A percentile compares a stretch with the other conserved stretches of the same genome.
phyloP scores from a whole-genome alignment of 345 rosid genomes.

The Nephelium lappaceum region DNA sequence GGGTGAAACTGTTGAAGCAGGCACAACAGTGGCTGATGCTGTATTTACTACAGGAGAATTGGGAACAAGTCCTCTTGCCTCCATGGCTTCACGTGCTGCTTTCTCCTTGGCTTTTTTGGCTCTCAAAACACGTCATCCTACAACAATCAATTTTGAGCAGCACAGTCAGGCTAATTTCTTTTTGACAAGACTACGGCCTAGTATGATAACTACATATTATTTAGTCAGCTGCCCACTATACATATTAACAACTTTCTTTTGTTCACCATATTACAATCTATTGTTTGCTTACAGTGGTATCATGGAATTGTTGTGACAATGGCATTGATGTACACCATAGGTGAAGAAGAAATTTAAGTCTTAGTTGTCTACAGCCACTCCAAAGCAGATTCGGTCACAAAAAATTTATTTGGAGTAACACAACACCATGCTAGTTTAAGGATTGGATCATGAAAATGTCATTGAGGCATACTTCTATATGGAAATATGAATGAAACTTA shows the following conservation, averaged over 20 bases:
- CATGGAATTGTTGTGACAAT: not conserved
- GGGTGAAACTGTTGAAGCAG: slow-evolving; percentile 24
- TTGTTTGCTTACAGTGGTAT: not conserved
- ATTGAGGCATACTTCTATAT: not conserved
- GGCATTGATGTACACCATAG: not conserved
- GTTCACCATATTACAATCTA: not conserved
- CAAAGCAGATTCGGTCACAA: too few species aligned
- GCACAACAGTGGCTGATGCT: slow-evolving; percentile 18
- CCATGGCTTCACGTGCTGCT: slow-evolving; percentile 78
- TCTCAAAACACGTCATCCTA: slow-evolving; percentile 84
- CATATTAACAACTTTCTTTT: not conserved
- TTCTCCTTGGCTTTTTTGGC: slow-evolving; percentile 78
- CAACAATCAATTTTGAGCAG: slow-evolving; percentile 5
- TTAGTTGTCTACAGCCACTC: too few species aligned
- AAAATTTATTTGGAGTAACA: not conserved
- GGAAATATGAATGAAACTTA: not conserved
- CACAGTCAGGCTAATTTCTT: not conserved
- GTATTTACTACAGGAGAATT: slow-evolving; percentile 30
- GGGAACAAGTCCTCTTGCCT: slow-evolving; percentile 50
- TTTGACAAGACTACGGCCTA: not conserved
- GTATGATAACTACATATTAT: not conserved
- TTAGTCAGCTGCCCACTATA: not conserved
- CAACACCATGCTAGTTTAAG: not conserved
- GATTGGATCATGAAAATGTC: not conserved
- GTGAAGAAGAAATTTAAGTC: not conserved